These are phyloP conservation scores for Pichia sorboxylosa DNA, from an alignment of 1,139 yeast genomes.

Conservation along the genomic window DNA sequence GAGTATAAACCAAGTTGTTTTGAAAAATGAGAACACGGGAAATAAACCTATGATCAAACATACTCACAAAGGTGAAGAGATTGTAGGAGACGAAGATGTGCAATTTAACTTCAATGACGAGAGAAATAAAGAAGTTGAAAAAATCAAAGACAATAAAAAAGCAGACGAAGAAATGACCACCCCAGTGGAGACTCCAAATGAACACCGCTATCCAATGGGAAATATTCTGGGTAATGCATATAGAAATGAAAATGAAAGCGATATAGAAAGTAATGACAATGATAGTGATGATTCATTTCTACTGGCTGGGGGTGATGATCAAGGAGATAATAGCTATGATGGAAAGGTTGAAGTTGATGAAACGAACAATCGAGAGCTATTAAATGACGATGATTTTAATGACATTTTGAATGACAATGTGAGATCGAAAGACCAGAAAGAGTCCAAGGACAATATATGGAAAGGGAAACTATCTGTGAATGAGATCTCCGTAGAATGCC, in stretches of 20 bases:
- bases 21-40: slow-evolving; percentile 31
- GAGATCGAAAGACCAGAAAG: background rate
- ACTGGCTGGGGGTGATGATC: background rate
- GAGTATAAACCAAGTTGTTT: slow-evolving; percentile 50
- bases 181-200: background rate
- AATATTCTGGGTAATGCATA: background rate
- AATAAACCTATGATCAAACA: slow-evolving; percentile 51
- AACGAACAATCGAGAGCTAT: background rate
- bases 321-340: background rate
- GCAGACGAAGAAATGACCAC: slow-evolving; percentile 10
- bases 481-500: slow-evolving; percentile 19
- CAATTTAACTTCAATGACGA: slow-evolving; percentile 28
- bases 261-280: slow-evolving; percentile 10
- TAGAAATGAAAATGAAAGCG: slow-evolving; percentile 2
- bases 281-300: slow-evolving; percentile 6
- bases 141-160: slow-evolving; percentile 16
- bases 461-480: slow-evolving; percentile 14
- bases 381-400: slow-evolving; percentile 18
- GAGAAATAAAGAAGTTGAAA: slow-evolving; percentile 31
- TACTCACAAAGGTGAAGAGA: slow-evolving; percentile 81
- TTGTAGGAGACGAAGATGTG: slow-evolving; percentile 44
- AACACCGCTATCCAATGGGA: no score
- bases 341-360: background rate
- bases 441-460: slow-evolving; percentile 12
- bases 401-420: slow-evolving; percentile 11